Base-by-base conservation (phyloP, 768 basidiomycete species). In the Suillus tomentosus region DNA sequence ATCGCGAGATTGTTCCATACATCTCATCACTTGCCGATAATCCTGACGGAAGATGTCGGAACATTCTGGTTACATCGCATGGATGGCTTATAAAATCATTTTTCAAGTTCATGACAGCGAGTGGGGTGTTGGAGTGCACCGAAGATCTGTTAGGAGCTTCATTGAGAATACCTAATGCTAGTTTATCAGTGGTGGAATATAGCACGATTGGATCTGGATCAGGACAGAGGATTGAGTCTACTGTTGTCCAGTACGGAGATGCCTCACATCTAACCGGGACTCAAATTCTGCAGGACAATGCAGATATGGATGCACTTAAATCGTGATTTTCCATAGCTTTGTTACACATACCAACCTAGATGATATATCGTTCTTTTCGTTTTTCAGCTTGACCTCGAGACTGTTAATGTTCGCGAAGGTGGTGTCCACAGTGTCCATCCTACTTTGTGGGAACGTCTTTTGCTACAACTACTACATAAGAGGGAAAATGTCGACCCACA, bases 61-160 rank as follows among this genome's bases (percentile, higher is more conserved):
- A 74, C 66, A 78, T 91, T 51, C 79, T 94, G 37, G 82, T 87
- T 11, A 84, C 85, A 63, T 84, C 86, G 51, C 91, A 94, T 64
- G 89, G 89, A 3, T 89, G 84, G 0, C 80, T 84, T 69, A 90
- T 92, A 64, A 75, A 75, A 22, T 77, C 79, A 34, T 78, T 92
- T 61, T 77, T 89, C 63, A 77, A 78, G 27, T 76, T 71, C 45
- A 70, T 91, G 69, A 67, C 83, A n/a, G 74, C 76, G n/a, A 80
- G 78, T 47, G 71, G 80, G 42, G 72, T 77, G 66, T 67, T 83
- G 57, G 67, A 63, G 57, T 79, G 77, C 61, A 79, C 72, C 34
- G 70, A 76, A 14, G 75, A 72, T 13, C 64, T 75, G 65, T 71
- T n/a, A 73, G 71, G 42, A 72, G 47, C 24, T 68, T 47, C 50